These are phyloP conservation scores for Lichtheimia corymbifera DNA, from an alignment of 371 early-diverging fungal species.

Conservation along the genomic window DNA sequence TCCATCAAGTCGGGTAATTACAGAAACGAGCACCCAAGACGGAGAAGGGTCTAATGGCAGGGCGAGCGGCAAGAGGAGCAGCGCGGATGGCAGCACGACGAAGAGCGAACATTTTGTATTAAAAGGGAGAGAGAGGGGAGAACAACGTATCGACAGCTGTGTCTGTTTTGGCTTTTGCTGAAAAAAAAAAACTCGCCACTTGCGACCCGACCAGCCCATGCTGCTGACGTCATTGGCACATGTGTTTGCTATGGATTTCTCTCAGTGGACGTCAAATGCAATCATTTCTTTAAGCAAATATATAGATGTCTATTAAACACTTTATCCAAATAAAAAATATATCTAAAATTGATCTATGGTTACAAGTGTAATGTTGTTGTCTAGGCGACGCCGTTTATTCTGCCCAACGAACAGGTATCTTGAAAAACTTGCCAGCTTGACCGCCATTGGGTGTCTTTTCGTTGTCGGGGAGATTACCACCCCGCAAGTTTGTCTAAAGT, in stretches of 20 bases:
- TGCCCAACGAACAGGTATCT: constrained; percentile 22
- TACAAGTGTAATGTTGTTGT: too few relatives aligned
- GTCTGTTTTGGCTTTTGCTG: constrained; percentile 1
- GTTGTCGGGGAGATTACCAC: constrained; percentile 18
- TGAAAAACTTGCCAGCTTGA: constrained; percentile 17
- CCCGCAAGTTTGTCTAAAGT: constrained; percentile 27
- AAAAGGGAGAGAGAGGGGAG: constrained; percentile 4
- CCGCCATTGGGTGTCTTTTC: constrained; percentile 14
- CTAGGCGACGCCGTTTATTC: neutral
- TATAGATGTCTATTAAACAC: neutral
- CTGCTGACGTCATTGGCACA: constrained; percentile 6
- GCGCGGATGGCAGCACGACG: constrained; percentile 37
- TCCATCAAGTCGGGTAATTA: constrained; percentile 5
- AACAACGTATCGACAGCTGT: constrained; percentile 2
- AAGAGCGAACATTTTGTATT: constrained; percentile 29
- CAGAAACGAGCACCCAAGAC: constrained; percentile 34
- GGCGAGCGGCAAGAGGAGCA: constrained; percentile 27
- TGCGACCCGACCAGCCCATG: neutral
- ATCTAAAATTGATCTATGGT: neutral
- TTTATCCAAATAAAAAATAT: too few relatives aligned
- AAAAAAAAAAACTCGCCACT: constrained; percentile 16
- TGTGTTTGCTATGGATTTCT: neutral
- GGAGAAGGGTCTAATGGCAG: constrained; percentile 30
- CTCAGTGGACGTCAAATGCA: too few relatives aligned
- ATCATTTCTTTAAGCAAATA: neutral